A percentile compares a stretch with the other conserved stretches of the same genome.
These are phyloP conservation scores for Colletotrichum noveboracense DNA, from an alignment of 2,329 filamentous ascomycete genomes.

Conservation along the genomic window DNA sequence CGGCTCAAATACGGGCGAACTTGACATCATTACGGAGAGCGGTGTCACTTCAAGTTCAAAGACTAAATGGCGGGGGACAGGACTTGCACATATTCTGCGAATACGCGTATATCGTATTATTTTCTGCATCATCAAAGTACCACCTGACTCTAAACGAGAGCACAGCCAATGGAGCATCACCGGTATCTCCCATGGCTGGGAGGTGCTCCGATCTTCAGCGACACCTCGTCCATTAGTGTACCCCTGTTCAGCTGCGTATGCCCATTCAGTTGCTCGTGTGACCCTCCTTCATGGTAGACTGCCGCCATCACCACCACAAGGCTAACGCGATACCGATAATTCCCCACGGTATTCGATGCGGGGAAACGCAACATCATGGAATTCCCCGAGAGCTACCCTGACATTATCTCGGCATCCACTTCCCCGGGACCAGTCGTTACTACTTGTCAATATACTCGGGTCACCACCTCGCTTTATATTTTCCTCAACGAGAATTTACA, in stretches of 20 bases:
- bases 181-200: neutral
- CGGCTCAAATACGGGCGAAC: neutral
- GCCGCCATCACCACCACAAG: neutral
- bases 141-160: neutral
- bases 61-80: neutral
- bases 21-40: neutral
- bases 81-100: neutral
- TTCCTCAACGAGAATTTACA: neutral
- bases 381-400: neutral
- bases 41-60: neutral
- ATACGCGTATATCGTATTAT: neutral
- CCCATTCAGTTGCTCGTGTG: neutral
- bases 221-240: neutral
- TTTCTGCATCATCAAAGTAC: neutral
- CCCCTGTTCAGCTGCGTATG: neutral
- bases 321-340: neutral
- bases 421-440: neutral
- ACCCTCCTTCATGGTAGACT: neutral
- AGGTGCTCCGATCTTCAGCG: neutral
- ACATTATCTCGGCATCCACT: neutral
- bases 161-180: neutral
- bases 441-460: neutral
- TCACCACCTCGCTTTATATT: neutral
- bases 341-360: neutral
- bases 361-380: neutral